Evolutionary conservation across 768 basidiomycete species (phyloP).

Genomic region (Naganishia onofrii): DNA sequence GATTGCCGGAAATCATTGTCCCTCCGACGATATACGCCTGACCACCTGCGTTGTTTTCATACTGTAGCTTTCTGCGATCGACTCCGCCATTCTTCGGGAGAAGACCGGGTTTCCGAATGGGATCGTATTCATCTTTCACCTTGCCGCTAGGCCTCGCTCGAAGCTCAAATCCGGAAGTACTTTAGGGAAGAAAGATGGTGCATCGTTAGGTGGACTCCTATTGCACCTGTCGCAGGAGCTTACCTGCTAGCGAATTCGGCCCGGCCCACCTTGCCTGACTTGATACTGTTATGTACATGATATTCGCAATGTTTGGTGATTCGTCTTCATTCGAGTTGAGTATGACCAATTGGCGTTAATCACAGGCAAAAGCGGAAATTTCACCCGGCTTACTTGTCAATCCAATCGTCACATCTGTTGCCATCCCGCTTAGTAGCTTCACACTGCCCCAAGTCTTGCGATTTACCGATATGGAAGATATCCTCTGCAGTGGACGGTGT

Average conservation of each 20-base stretch:
- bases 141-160: constrained; percentile 5
- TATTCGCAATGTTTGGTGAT: constrained; percentile 82
- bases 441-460: constrained; percentile 84
- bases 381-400: constrained; percentile 59
- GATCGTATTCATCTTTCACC: constrained; percentile 37
- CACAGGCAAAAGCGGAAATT: no score
- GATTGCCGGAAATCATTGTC: constrained; percentile 59
- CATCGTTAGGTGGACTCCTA: not conserved
- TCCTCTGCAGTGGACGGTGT: constrained; percentile 78
- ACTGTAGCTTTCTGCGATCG: not conserved
- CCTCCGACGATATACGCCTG: constrained; percentile 77
- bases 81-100: constrained; percentile 39
- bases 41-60: constrained; percentile 44
- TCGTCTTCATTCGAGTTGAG: constrained; percentile 55
- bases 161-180: constrained; percentile 31
- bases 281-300: constrained; percentile 78
- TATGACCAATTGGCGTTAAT: constrained; percentile 19
- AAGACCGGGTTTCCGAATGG: constrained; percentile 41
- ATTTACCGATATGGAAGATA: constrained; percentile 79
- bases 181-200: not conserved
- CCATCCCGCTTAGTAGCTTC: constrained; percentile 73
- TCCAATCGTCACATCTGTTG: constrained; percentile 79
- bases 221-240: constrained; percentile 41
- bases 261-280: constrained; percentile 68
- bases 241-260: constrained; percentile 85